These are phyloP conservation scores for Oryza nivara DNA, from an alignment of 176 grass and related monocot genomes.

Conservation along the genomic window DNA sequence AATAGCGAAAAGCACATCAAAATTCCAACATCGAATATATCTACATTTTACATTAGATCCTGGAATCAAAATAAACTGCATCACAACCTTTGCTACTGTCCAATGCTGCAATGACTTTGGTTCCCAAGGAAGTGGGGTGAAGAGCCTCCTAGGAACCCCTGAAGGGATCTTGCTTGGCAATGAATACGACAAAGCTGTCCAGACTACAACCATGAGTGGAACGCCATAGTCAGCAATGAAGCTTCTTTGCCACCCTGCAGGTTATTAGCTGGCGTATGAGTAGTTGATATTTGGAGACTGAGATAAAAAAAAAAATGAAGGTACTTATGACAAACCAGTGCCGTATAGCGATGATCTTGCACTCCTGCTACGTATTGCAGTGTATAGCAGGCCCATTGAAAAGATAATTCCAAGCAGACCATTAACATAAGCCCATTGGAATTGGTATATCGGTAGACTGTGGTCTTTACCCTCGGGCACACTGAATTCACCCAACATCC, in stretches of 20 bases:
- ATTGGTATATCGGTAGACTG: slow-evolving; percentile 47
- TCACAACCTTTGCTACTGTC: slow-evolving; percentile 68
- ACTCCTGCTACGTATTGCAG: slow-evolving; percentile 50
- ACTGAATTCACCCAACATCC: slow-evolving; percentile 76
- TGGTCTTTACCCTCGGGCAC: slow-evolving; percentile 62
- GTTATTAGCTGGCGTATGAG: slow-evolving; percentile 32
- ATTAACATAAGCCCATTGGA: slow-evolving; percentile 81
- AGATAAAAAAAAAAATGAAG: slow-evolving; percentile 33
- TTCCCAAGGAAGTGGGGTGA: slow-evolving; percentile 81
- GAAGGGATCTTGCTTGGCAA: slow-evolving; percentile 66
- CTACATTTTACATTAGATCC: slow-evolving; percentile 4
- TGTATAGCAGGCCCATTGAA: slow-evolving; percentile 70
- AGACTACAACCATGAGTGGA: slow-evolving; percentile 75
- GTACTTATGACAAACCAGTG: slow-evolving; percentile 58
- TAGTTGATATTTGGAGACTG: slow-evolving; percentile 16
- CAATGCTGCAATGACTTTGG: slow-evolving; percentile 70
- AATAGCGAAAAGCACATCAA: slow-evolving; percentile 29
- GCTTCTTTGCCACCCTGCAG: slow-evolving; percentile 77
- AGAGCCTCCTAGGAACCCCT: slow-evolving; percentile 73
- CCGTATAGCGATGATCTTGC: slow-evolving; percentile 75
- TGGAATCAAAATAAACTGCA: slow-evolving; percentile 21
- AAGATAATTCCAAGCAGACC: slow-evolving; percentile 75
- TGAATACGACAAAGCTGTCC: slow-evolving; percentile 78
- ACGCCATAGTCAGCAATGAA: slow-evolving; percentile 91
- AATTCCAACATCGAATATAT: background rate